Conservation (phyloP, 768 basidiomycete species). For the Phlegmacium glaucopus region DNA sequence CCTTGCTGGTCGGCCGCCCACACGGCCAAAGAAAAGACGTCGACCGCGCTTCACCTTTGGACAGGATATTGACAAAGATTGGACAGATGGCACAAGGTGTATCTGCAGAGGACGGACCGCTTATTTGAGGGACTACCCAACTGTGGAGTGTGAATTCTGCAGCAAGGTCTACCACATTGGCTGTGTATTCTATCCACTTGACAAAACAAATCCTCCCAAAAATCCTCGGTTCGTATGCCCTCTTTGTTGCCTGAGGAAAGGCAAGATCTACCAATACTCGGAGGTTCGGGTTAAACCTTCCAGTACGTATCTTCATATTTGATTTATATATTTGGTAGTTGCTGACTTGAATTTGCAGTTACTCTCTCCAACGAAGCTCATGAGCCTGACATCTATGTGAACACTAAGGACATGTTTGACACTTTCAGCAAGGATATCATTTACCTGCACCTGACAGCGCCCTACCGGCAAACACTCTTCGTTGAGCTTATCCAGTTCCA, state of each 20-base stretch:
- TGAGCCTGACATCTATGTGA: constrained; percentile 60
- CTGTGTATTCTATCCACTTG: constrained; percentile 70
- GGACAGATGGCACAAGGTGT: constrained; percentile 73
- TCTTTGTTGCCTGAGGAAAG: constrained; percentile 74
- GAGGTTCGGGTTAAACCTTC: constrained; percentile 68
- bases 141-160: constrained; percentile 67
- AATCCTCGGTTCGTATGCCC: constrained; percentile 61
- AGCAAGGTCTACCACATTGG: constrained; percentile 64
- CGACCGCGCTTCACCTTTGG: constrained; percentile 66
- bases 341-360: constrained; percentile 12
- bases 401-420: constrained; percentile 72
- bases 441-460: constrained; percentile 61
- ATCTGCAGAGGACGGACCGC: constrained; percentile 71
- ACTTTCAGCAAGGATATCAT: constrained; percentile 69
- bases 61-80: constrained; percentile 72
- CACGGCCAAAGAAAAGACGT: constrained; percentile 55
- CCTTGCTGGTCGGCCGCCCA: constrained; percentile 60
- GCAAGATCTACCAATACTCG: constrained; percentile 64
- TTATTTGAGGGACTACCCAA: constrained; percentile 58
- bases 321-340: constrained; percentile 9
- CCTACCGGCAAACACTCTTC: constrained; percentile 65
- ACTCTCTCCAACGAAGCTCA: constrained; percentile 36
- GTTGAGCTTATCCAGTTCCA: constrained; percentile 67
- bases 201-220: constrained; percentile 29
- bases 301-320: constrained; percentile 29